Conservation (phyloP, 805 yeast genomes). For the Yueomyces sinensis region DNA sequence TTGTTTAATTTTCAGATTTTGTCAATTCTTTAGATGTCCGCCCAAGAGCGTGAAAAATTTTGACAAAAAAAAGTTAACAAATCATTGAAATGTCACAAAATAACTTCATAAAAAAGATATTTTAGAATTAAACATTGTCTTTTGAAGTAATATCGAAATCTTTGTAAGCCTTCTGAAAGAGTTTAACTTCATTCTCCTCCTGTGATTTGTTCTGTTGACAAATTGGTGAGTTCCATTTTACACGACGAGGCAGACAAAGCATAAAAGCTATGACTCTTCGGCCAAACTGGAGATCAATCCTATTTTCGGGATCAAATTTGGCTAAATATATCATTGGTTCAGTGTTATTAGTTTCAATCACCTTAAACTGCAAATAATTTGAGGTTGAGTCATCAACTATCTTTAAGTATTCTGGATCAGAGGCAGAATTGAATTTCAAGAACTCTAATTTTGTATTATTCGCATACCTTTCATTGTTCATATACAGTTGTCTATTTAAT, state of each 20-base stretch:
- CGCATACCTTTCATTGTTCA: constrained; percentile 36
- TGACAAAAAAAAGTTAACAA: no score
- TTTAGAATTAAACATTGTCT: no score
- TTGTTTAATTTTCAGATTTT: no score
- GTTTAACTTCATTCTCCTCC: constrained; percentile 51
- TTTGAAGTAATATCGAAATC: constrained; percentile 34
- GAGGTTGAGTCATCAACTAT: constrained; percentile 17
- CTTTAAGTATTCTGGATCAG: constrained; percentile 17
- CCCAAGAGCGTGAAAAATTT: no score
- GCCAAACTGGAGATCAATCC: constrained; percentile 72
- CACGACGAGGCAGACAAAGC: constrained; percentile 44
- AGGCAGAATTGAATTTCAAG: constrained; percentile 16
- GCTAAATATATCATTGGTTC: constrained; percentile 23
- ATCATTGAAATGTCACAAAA: no score
- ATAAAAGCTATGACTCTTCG: constrained; percentile 61
- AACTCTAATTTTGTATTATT: constrained; percentile 34
- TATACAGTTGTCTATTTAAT: constrained; percentile 30
- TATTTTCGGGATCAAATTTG: constrained; percentile 20
- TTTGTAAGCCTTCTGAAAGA: constrained; percentile 43
- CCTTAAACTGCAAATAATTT: constrained; percentile 25
- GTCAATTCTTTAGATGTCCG: no score
- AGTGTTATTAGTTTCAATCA: constrained; percentile 20
- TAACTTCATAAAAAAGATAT: no score
- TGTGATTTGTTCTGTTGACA: constrained; percentile 53
- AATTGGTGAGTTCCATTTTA: constrained; percentile 51